These are phyloP conservation scores for Penstemon newberryi DNA, from an alignment of 257 asterid genomes.

Conservation along the genomic window DNA sequence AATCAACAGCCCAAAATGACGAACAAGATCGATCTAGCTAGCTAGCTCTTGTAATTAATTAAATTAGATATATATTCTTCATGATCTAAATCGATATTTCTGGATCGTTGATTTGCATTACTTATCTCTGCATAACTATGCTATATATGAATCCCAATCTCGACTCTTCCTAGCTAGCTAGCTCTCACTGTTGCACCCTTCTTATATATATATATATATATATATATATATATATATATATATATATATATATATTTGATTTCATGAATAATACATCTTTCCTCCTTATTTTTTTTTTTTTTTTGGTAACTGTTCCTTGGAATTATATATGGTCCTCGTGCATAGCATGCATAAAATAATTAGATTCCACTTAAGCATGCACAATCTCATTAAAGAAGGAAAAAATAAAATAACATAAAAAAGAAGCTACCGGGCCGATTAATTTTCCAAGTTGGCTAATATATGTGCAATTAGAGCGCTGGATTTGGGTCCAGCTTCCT, in stretches of 20 bases:
- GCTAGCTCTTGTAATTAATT: no score
- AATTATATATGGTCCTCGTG: slow-evolving; percentile 17
- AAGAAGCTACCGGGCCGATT: no score
- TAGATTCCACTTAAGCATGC: not conserved
- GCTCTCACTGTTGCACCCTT: no score
- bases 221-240: no score
- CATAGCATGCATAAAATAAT: not conserved
- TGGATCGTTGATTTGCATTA: slow-evolving; percentile 35
- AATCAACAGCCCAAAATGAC: slow-evolving; percentile 30
- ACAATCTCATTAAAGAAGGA: not conserved
- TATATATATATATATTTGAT: no score
- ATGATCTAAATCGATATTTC: not conserved
- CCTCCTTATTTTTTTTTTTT: no score
- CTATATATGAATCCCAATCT: not conserved
- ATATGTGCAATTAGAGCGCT: no score
- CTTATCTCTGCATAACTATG: slow-evolving; percentile 25
- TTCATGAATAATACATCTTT: no score
- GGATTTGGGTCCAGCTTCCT: no score
- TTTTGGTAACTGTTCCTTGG: not conserved
- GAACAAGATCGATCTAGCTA: not conserved
- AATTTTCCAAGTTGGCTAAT: no score
- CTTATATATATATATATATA: no score
- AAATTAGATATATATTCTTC: no score
- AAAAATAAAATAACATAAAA: not conserved
- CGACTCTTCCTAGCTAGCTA: not conserved